These are phyloP conservation scores for Karstenula rhodostoma DNA, from an alignment of 2,329 filamentous ascomycete species.

Conservation along the genomic window DNA sequence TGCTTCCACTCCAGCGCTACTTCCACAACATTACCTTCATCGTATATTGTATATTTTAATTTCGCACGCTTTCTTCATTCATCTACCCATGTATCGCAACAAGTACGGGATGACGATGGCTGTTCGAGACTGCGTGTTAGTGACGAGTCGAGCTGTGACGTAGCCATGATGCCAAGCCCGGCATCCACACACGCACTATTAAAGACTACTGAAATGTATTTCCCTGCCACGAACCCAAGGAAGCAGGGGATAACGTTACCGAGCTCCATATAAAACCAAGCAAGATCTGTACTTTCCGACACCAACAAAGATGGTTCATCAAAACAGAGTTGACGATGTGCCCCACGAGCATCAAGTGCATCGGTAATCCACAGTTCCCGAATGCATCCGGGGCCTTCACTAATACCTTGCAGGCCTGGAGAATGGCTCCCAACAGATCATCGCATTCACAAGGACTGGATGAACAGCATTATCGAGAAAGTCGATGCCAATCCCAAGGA, in stretches of 20 bases:
- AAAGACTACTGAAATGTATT: neutral
- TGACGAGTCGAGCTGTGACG: neutral
- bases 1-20: neutral
- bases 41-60: neutral
- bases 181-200: no score
- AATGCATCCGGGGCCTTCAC: no score
- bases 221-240: neutral
- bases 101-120: neutral
- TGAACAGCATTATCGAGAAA: slow-evolving; percentile 64
- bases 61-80: no score
- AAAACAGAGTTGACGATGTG: slow-evolving; percentile 18
- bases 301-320: neutral
- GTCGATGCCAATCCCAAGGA: slow-evolving; percentile 61
- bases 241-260: neutral
- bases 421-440: slow-evolving; percentile 71
- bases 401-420: slow-evolving; percentile 3
- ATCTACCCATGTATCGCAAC: no score
- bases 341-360: slow-evolving; percentile 31
- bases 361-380: slow-evolving; percentile 13
- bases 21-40: neutral
- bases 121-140: neutral
- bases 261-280: neutral
- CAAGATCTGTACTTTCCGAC: neutral
- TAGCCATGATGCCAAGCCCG: neutral
- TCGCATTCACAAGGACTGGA: slow-evolving; percentile 69